Conservation (phyloP, 257 asterid species). For the Linderniella brevidens region DNA sequence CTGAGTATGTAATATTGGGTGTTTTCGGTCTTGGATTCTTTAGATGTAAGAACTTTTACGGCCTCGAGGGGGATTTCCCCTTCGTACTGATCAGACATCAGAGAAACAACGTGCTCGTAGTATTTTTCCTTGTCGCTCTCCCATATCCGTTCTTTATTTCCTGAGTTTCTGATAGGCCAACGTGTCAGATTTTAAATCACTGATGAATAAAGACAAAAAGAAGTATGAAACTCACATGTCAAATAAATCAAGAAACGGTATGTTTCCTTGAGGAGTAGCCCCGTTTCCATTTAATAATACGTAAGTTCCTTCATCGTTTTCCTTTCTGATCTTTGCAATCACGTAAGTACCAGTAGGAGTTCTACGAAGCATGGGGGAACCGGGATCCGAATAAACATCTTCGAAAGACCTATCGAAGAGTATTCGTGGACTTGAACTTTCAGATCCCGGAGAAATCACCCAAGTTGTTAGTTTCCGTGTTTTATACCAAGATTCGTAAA, state of each 20-base stretch:
- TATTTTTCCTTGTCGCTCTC: conserved; percentile 89
- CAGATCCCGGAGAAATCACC: conserved; percentile 67
- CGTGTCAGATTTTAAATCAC: conserved; percentile 25
- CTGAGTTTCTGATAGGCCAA: conserved; percentile 62
- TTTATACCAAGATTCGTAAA: conserved; percentile 91
- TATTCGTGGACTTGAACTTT: conserved; percentile 47
- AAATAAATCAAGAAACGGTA: conserved; percentile 82
- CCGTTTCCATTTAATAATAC: conserved; percentile 75
- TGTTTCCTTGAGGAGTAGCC: conserved; percentile 94
- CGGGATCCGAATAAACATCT: conserved; percentile 99
- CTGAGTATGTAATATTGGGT: conserved; percentile 65
- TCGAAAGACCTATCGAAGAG: conserved; percentile 95
- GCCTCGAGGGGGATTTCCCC: conserved; percentile 42
- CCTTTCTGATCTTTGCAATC: conserved; percentile 76
- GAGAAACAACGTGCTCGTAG: conserved; percentile 65
- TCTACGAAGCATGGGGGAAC: conserved; percentile 88
- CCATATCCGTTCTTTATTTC: conserved; percentile 92
- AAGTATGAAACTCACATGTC: conserved; percentile 66
- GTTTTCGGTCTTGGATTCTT: conserved; percentile 91
- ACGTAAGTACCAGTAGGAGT: conserved; percentile 73
- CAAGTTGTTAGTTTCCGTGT: conserved; percentile 69
- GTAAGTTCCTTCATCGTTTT: conserved; percentile 43
- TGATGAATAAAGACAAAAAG: conserved; percentile 12
- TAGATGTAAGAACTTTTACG: conserved; percentile 62
- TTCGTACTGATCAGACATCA: conserved; percentile 71